Base-by-base conservation (phyloP, 352 stramenopile genomes). In the Pythium aquatile region DNA sequence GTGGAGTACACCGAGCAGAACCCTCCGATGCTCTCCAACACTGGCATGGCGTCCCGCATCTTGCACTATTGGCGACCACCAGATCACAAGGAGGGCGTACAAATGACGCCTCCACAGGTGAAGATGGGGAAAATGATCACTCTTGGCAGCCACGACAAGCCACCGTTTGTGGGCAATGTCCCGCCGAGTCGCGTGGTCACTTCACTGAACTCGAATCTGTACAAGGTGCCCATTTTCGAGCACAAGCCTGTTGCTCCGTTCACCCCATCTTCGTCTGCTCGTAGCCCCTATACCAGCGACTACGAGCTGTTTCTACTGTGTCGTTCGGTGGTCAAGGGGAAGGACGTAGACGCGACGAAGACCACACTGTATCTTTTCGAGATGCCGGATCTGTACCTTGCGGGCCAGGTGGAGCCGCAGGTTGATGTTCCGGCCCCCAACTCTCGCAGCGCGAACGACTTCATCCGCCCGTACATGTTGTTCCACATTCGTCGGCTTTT, bases 381-480 rank as follows among this genome's bases (percentile, higher is more conserved):
- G 60, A 69, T 94, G 42, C 86, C 86, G 10, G 77, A 86, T 20
- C 58, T 92, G 26, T 95, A 87, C 58, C 59, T 93, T 10, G 86
- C 84, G 14, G 86, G 86, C 5, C 86, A 95, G 65, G 78, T 92
- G 48, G 85, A 93, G 60, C 85, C 85, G 39, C 82, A 93, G 67
- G 90, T 91, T 17, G 83, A 94, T 72, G 85, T 94, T 1, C 85
- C 85, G 0, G 83, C 83, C 0, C 85, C 86, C 0, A 93, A 94
- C 53, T 94, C 86, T 28, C 72, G 81, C 10, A 83, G 77, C 53
- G 84, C 86, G 10, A 93, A 92, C 63, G 77, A 93, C 35, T 95
- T 95, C 63, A 95, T 95, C 53, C 81, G 82, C 3, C 78, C 84
- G 30, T 93, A 95, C 73, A 93, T 93, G 86, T 86, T 78, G 14